phyloP scores from a whole-genome alignment of 192 early-diverging fungal genomes.

The Coemansia sp. region DNA sequence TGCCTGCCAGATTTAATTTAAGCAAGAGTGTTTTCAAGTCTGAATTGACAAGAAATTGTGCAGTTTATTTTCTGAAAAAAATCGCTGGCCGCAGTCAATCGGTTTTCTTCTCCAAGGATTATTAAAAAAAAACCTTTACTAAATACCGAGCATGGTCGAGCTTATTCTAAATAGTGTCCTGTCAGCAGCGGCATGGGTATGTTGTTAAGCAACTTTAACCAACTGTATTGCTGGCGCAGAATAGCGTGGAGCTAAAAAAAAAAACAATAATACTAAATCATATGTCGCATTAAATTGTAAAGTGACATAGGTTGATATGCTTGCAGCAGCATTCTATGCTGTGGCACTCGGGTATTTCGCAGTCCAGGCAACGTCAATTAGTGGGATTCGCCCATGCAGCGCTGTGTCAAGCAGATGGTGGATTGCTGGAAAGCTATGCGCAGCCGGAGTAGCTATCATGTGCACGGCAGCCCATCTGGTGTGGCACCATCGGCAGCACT shows the following conservation, averaged over 20 bases:
- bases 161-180: neutral
- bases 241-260: too few species aligned
- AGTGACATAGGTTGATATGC: conserved; percentile 5
- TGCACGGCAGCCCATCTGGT: neutral
- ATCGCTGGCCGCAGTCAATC: too few species aligned
- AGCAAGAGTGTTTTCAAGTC: too few species aligned
- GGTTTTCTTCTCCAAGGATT: too few species aligned
- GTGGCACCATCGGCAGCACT: neutral
- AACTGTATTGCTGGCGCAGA: too few species aligned
- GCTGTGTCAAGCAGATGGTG: neutral
- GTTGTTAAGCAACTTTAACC: too few species aligned
- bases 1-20: too few species aligned
- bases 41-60: too few species aligned
- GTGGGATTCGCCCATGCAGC: neutral
- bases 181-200: neutral
- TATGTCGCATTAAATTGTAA: neutral
- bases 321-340: neutral
- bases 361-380: neutral
- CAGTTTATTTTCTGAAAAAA: too few species aligned
- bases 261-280: too few species aligned
- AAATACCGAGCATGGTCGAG: neutral
- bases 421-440: neutral
- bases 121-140: too few species aligned
- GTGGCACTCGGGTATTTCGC: neutral
- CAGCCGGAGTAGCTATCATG: neutral